phyloP scores from a whole-genome alignment of 345 rosid genomes.

The Gossypium turneri region DNA sequence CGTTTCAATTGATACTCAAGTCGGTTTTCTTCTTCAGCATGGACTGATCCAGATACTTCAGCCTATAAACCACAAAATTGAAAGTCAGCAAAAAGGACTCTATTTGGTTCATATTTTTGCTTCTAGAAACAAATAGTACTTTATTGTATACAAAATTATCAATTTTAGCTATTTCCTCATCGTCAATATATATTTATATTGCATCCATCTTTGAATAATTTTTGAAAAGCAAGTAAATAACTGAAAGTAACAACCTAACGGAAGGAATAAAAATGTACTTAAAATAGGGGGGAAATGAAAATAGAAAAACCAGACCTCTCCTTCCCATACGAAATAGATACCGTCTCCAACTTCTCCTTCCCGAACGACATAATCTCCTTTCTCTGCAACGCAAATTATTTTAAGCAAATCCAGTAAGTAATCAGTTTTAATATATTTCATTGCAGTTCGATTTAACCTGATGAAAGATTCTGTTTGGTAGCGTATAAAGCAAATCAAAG shows the following conservation, averaged over 20 bases:
- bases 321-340: slow-evolving; percentile 75
- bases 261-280: neutral
- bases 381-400: slow-evolving; percentile 34
- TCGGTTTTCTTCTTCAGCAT: slow-evolving; percentile 56
- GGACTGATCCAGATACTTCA: slow-evolving; percentile 56
- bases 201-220: neutral
- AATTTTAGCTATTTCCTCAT: neutral
- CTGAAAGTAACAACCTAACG: neutral
- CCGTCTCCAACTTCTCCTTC: slow-evolving; percentile 81
- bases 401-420: slow-evolving; percentile 7
- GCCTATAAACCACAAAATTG: slow-evolving; percentile 44
- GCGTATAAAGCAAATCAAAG: neutral
- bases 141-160: neutral
- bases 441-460: neutral
- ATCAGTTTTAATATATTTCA: neutral
- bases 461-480: neutral
- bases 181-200: neutral
- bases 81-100: slow-evolving; percentile 1
- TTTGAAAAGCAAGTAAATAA: neutral
- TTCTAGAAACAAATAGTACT: neutral
- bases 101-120: neutral
- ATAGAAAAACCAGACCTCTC: slow-evolving; percentile 55
- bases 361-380: slow-evolving; percentile 66
- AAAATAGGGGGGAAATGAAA: neutral
- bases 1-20: slow-evolving; percentile 68